Percentiles rank a stretch among this genome's conserved stretches.
These are phyloP conservation scores for Durusdinium trenchii DNA, from an alignment of 73 alveolate genomes.

Conservation along the genomic window DNA sequence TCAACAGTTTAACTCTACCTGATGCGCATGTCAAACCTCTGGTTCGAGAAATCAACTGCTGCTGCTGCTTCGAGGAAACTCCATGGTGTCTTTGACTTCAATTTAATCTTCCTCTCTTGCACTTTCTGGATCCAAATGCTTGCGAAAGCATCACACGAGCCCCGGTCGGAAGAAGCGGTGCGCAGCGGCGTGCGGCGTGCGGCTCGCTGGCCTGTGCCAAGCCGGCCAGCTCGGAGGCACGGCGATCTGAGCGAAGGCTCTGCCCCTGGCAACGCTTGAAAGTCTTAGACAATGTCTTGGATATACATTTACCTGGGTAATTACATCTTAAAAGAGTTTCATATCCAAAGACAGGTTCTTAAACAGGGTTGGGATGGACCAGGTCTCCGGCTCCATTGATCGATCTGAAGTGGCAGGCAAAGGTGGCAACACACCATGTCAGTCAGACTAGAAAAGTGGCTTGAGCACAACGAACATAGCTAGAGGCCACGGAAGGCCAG, in stretches of 20 bases:
- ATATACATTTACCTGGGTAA: not conserved
- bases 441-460: not conserved
- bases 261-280: not conserved
- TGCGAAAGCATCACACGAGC: too few relatives aligned
- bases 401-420: not conserved
- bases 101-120: too few relatives aligned
- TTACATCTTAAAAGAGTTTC: not conserved
- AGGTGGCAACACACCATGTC: not conserved
- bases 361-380: not conserved
- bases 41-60: too few relatives aligned
- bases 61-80: too few relatives aligned
- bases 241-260: conserved; percentile 51
- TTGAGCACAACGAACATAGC: too few relatives aligned
- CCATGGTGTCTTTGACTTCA: too few relatives aligned
- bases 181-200: too few relatives aligned
- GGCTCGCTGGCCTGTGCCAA: conserved; percentile 53
- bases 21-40: too few relatives aligned
- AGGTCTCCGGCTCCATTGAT: not conserved
- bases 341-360: not conserved
- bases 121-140: too few relatives aligned
- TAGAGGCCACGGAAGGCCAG: too few relatives aligned
- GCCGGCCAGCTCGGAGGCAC: conserved; percentile 46
- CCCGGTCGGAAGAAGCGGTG: too few relatives aligned
- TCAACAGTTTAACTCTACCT: too few relatives aligned
- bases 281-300: not conserved